Base-by-base conservation (phyloP, 2,329 filamentous ascomycete genomes). In the Botrytis deweyae region DNA sequence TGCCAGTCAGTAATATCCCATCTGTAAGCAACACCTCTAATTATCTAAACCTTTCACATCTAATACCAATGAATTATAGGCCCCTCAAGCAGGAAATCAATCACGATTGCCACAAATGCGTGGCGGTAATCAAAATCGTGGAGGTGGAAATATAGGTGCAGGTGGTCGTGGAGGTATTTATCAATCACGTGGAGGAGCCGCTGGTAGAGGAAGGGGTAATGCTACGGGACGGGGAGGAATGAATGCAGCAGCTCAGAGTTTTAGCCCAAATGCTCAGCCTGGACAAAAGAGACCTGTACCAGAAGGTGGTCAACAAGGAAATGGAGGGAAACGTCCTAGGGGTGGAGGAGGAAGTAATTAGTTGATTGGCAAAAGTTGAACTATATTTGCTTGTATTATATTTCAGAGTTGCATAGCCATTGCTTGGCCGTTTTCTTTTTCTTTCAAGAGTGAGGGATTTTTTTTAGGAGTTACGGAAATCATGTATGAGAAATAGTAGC, bases 311-410 rank as follows among this genome's bases (percentile, higher is more conserved):
- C 65, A 75, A 33, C 78, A 79, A 72, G 78, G 76, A 33, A 82
- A 78, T 74, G 81, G 79, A 68, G 85, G 84, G 58, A 87, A 87
- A 80, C 82, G 85, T 76, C 84, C 85, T 76, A 80, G 85, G 75
- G 85, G 85, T 8, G 81, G 80, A 58, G 52, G 36, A 29, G 78
- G 79, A 70, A 76, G 72, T 72, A 75, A 76, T 62, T 76, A 78
- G 40, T 76, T 75, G 72, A 49, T 66, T 64, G 71, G 38, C 42
- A 69, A 68, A 72, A 66, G 69, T 65, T 72, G 69, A 71, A 55
- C 49, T 76, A 64, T 66, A 73, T 80, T 64, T 76, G 66, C 67
- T 70, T 80, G 78, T 81, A 80, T 78, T 72, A 80, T 80, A 79
- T 77, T 75, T 74, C 72, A 73, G 73, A 68, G 46, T 73, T 77